Percentiles rank a stretch among this genome's conserved stretches.
phyloP scores from a whole-genome alignment of 352 stramenopile genomes.

The Blastocystis sp. region DNA sequence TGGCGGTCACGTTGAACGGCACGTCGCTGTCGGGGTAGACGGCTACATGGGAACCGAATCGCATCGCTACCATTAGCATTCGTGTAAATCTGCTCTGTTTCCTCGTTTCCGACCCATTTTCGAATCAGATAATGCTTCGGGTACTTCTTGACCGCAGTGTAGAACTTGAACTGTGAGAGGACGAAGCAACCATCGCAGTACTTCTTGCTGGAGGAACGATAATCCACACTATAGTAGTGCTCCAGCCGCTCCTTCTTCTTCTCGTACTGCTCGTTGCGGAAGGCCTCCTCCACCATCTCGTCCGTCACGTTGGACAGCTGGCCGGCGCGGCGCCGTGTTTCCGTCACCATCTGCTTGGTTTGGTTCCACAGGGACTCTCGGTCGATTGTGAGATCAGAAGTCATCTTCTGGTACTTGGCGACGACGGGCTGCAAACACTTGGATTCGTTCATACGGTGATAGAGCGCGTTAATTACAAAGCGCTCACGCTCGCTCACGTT shows the following conservation, averaged over 20 bases:
- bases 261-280: background rate
- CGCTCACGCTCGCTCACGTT: background rate
- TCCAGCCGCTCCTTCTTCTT: background rate
- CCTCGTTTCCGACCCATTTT: constrained; percentile 33
- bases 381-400: background rate
- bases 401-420: background rate
- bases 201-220: background rate
- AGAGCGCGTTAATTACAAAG: background rate
- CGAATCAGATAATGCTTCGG: background rate
- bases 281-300: background rate
- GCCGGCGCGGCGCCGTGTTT: background rate
- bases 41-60: background rate
- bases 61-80: background rate
- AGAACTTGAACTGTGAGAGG: background rate
- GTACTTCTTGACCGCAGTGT: background rate
- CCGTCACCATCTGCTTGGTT: background rate
- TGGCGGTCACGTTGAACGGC: background rate
- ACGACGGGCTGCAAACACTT: background rate
- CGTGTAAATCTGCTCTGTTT: background rate
- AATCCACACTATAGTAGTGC: background rate
- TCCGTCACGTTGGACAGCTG: background rate
- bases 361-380: background rate
- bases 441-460: background rate
- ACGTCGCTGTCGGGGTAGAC: background rate
- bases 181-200: background rate